A percentile compares a stretch with the other conserved stretches of the same genome.
Evolutionary conservation across 1,284 basidiomycete genomes (phyloP).

Genomic region (Rhodotorula glutinis): DNA sequence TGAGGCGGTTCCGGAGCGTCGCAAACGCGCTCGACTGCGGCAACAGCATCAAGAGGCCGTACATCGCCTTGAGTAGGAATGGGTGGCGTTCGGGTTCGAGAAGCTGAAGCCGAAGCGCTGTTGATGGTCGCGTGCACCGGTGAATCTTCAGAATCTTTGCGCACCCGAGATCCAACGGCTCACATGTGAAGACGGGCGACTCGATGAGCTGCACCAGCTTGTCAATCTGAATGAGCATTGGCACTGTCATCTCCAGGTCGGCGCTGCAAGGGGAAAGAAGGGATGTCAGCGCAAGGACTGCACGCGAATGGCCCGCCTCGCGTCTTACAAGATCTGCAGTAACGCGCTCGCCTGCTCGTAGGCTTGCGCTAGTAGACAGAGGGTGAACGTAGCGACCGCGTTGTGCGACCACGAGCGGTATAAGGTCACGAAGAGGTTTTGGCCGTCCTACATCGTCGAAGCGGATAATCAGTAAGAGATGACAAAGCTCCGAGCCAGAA

Average conservation of each 20-base stretch:
- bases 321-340: slow-evolving; percentile 84
- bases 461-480: not conserved
- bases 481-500: too few relatives aligned
- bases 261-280: slow-evolving; percentile 58
- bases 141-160: too few relatives aligned
- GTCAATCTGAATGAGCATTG: slow-evolving; percentile 92
- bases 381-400: slow-evolving; percentile 89
- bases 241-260: slow-evolving; percentile 92
- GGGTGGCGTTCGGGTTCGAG: slow-evolving; percentile 96
- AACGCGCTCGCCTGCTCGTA: slow-evolving; percentile 98
- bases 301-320: not conserved
- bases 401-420: slow-evolving; percentile 99
- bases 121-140: not conserved
- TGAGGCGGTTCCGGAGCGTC: slow-evolving; percentile 87
- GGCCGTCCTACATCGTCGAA: slow-evolving; percentile 70
- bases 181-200: slow-evolving; percentile 96
- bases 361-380: slow-evolving; percentile 93
- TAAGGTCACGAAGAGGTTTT: slow-evolving; percentile 83
- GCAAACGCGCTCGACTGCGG: slow-evolving; percentile 97
- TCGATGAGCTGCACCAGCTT: slow-evolving; percentile 98
- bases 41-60: slow-evolving; percentile 93
- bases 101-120: slow-evolving; percentile 87
- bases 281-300: too few relatives aligned
- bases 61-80: slow-evolving; percentile 94
- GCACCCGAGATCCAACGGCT: slow-evolving; percentile 50